Evolutionary conservation across 345 rosid species (phyloP).

Genomic region (Eucalyptus grandis): DNA sequence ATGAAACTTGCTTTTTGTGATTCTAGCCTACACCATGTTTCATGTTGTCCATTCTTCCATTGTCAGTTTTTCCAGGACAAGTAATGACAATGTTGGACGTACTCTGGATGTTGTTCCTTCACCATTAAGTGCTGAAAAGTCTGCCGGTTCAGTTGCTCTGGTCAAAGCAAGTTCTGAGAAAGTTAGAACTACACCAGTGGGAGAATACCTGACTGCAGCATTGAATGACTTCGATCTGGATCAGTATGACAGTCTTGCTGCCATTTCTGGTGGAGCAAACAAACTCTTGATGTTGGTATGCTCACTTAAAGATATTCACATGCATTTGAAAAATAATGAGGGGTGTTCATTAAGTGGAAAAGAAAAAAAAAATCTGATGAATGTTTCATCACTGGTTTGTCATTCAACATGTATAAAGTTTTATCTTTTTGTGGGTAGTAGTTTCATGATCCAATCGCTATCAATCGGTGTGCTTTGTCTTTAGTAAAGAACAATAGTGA

Average conservation of each 20-base stretch:
- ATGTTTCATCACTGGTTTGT: not conserved
- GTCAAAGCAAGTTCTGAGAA: constrained; percentile 48
- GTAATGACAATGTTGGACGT: constrained; percentile 21
- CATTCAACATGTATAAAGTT: not conserved
- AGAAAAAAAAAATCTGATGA: not conserved
- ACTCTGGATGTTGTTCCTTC: constrained; percentile 32
- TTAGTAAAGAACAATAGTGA: not conserved
- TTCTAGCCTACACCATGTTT: not conserved
- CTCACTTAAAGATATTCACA: not conserved
- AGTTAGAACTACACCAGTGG: constrained; percentile 83
- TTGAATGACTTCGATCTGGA: constrained; percentile 87
- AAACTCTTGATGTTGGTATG: constrained; percentile 96
- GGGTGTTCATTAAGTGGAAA: not conserved
- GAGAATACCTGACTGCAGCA: constrained; percentile 92
- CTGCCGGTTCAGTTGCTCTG: constrained; percentile 51
- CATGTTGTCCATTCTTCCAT: not conserved
- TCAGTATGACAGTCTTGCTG: constrained; percentile 83
- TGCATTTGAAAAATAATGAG: not conserved
- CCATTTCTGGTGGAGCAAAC: constrained; percentile 93
- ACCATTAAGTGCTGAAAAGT: constrained; percentile 32
- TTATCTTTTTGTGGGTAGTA: not conserved
- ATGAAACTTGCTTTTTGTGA: not conserved
- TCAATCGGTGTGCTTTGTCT: not conserved
- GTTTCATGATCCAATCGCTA: not conserved
- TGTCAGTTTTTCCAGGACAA: constrained; percentile 10